Evolutionary conservation across 768 basidiomycete species (phyloP).

Genomic region (Auriscalpium microsporum): DNA sequence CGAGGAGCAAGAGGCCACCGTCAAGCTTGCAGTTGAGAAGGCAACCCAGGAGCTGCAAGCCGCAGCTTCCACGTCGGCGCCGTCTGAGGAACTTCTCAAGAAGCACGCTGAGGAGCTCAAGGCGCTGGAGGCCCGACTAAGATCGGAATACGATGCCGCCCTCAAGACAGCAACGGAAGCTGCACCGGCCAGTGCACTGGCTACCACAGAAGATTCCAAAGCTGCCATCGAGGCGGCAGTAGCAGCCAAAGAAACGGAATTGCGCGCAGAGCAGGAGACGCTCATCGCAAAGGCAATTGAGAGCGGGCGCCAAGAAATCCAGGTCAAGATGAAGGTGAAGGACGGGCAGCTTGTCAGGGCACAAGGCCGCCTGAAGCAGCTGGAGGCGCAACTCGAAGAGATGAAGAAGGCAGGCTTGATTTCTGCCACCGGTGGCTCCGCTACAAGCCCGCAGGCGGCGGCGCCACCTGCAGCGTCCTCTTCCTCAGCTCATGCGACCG

Average conservation of each 20-base stretch:
- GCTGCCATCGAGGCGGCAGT: conserved; percentile 44
- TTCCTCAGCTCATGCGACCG: conserved; percentile 2
- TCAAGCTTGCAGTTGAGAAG: conserved; percentile 52
- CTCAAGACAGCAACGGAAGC: conserved; percentile 38
- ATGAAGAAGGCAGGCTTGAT: conserved; percentile 44
- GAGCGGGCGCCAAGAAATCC: conserved; percentile 56
- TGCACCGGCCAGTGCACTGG: conserved; percentile 16
- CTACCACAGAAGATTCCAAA: conserved; percentile 23
- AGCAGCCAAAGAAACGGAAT: conserved; percentile 37
- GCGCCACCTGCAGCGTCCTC: conserved; percentile 7
- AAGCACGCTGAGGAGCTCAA: conserved; percentile 55
- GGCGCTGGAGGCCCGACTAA: conserved; percentile 44
- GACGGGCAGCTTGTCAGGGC: conserved; percentile 58
- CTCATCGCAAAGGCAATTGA: conserved; percentile 63
- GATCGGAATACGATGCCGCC: conserved; percentile 44
- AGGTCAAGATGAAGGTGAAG: conserved; percentile 57
- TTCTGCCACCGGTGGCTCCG: conserved; percentile 12
- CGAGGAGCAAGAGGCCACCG: conserved; percentile 38
- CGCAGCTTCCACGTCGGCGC: conserved; percentile 16
- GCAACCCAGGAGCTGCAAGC: conserved; percentile 37
- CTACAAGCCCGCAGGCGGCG: background rate
- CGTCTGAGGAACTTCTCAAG: conserved; percentile 34
- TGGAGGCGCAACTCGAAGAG: conserved; percentile 54
- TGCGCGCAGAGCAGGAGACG: conserved; percentile 38
- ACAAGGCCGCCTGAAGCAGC: conserved; percentile 55